Percentiles rank a stretch among this genome's conserved stretches.
phyloP scores from a whole-genome alignment of 257 asterid genomes.

The Jasminum sambac region DNA sequence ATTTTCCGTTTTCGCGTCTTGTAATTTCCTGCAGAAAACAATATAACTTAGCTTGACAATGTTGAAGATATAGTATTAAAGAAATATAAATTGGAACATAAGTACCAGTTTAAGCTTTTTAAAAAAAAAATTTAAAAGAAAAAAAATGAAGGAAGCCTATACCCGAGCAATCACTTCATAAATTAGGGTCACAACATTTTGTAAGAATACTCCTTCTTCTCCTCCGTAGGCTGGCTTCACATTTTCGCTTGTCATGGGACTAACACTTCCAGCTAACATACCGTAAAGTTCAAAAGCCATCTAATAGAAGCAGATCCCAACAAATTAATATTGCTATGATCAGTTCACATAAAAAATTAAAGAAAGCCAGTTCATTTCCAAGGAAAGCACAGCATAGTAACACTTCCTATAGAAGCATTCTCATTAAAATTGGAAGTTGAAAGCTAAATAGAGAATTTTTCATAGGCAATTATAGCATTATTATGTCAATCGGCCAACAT shows the following conservation, averaged over 20 bases:
- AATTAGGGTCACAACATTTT: conserved; percentile 66
- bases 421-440: neutral
- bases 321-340: conserved; percentile 10
- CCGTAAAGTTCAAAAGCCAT: conserved; percentile 81
- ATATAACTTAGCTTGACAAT: neutral
- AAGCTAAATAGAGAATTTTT: conserved; percentile 8
- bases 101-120: too few relatives aligned
- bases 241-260: conserved; percentile 71
- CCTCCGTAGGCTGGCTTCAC: conserved; percentile 81
- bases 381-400: neutral
- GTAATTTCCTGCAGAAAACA: conserved; percentile 50
- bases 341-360: neutral
- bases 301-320: conserved; percentile 29
- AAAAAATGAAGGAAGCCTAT: conserved; percentile 23
- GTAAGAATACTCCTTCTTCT: conserved; percentile 66
- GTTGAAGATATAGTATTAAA: neutral
- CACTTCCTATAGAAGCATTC: neutral
- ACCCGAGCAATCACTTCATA: conserved; percentile 67
- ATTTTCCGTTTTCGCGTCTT: conserved; percentile 63
- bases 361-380: neutral
- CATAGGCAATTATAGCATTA: neutral
- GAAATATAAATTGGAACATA: neutral
- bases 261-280: conserved; percentile 70
- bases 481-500: neutral
- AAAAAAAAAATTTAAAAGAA: too few relatives aligned